Evolutionary conservation across 169 alveolate genomes (phyloP), one percentile per base, ranked within the genome.

Genomic region (Plasmodium knowlesi): DNA sequence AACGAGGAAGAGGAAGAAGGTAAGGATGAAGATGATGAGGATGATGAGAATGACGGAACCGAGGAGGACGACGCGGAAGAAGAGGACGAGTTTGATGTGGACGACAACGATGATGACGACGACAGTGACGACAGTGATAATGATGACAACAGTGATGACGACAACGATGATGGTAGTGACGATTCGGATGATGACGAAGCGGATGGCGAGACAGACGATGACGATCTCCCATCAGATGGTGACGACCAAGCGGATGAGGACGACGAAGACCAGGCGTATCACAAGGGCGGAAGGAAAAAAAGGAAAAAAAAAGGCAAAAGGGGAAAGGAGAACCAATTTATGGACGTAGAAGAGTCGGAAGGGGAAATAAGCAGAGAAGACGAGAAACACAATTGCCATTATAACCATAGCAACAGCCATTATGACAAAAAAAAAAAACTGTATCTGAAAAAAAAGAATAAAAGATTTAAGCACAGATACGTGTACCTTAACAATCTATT

Each of bases 401-500:
- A 2, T 22, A 50, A 50, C 22, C 61, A 14, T 50, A 50, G 25
- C 22, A 67, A 67, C 19, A 92, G 19, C 37, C 53, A 84, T 72
- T 92, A 84, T 54, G 46, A 61, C 34, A 76, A 81, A 37, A 84
- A 84, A 78, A 84, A 84, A 61, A 61, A 76, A 25, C 34, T 84
- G 32, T 89, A 89, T 67, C 83, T 92, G 10, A 78, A 84, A 28
- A 84, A 67, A 54, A 84, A 67, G 34, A 84, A 84, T 19, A 84
- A 84, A 79, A 84, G 28, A 39, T 92, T 84, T 76, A 84, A 84
- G 76, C 88, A 92, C 71, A 67, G 81, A 57, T 92, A 67, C 53
- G 80, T 92, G 53, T 82, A 84, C 70, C 71, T 84, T 32, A 74
- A 76, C 10, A 78, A 83, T 84, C 71, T 84, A 84, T 84, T 76